Conservation (phyloP, 768 basidiomycete species). For the Hygrocybe punicea region DNA sequence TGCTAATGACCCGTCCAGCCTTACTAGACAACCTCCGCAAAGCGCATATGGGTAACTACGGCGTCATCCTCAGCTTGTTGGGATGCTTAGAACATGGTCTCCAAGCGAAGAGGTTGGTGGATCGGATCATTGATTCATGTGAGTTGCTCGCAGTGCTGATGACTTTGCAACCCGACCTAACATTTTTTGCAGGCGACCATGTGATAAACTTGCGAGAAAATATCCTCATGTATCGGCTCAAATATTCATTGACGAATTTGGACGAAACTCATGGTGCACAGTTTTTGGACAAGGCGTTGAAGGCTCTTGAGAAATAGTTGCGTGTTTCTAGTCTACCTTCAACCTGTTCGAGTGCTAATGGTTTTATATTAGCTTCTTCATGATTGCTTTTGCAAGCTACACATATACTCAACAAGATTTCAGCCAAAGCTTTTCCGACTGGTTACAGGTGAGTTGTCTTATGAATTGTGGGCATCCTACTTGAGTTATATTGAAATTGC, state of each 20-base stretch:
- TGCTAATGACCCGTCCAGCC: conserved; percentile 75
- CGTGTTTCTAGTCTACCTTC: conserved; percentile 20
- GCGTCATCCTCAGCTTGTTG: conserved; percentile 83
- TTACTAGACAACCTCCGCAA: conserved; percentile 85
- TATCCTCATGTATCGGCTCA: conserved; percentile 76
- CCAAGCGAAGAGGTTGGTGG: conserved; percentile 84
- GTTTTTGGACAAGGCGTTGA: conserved; percentile 62
- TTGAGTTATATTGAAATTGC: background rate
- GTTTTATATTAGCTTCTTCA: conserved; percentile 66
- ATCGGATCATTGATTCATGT: conserved; percentile 80
- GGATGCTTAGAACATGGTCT: conserved; percentile 89
- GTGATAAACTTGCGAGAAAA: conserved; percentile 90
- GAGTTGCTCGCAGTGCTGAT: conserved; percentile 18
- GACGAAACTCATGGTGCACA: conserved; percentile 59
- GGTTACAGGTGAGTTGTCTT: conserved; percentile 63
- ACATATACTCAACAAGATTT: conserved; percentile 63
- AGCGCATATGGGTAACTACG: conserved; percentile 90
- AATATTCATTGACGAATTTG: conserved; percentile 74
- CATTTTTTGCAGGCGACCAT: conserved; percentile 66
- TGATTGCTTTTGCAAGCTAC: conserved; percentile 90
- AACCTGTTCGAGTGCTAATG: background rate
- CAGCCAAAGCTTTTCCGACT: conserved; percentile 72
- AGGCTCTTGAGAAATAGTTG: conserved; percentile 88
- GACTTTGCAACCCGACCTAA: background rate
- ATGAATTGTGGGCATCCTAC: background rate